Base-by-base conservation (phyloP, 2,329 filamentous ascomycete species). In the Chaetomium sp. region DNA sequence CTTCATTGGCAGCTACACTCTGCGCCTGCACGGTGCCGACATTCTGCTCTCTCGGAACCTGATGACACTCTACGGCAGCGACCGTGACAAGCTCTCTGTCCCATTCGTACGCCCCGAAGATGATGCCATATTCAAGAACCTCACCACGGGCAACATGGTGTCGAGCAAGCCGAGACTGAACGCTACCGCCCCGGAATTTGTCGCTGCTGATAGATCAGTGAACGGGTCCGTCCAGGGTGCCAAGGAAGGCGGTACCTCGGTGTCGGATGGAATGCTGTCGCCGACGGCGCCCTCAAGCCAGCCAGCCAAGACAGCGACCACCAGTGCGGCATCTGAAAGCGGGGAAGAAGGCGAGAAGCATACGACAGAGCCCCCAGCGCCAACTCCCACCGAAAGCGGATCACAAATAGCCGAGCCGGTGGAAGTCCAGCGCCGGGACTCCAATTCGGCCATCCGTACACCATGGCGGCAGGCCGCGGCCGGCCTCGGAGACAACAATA, bases 41-140 rank as follows among this genome's bases (percentile, higher is more conserved):
- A 84, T 99, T 12, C 79, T 98, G 25, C 92, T 99, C 72, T 98
- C 95, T 0, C 91, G 93, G 69, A 97, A 97, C 73, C 90, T 90
- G 68, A 87, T 99, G 81, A 90, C 90, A 0, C 81, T 98, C 31
- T 93, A 93, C 70, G 92, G 96, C 70, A 90, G 92, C 73, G 92
- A 96, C 65, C 86, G 90, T 54, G 92, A 91, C 75, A 95, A 94
- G 73, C 81, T 98, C 13, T 93, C 91, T 19, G 89, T 99, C 38
- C 95, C 95, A 2, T 90, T 99, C 70, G 93, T 97, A 49, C 87
- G 95, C 31, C 95, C 95, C 0, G 95, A 98, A 76, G 90, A 96
- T 71, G 92, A 97, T 63, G 82, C 81, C 3, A 79, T 87, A 0
- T 98, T 96, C 79, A 95, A 90, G 71, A 85, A 88, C 70, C 83